Evolutionary conservation across 441 rosid species (phyloP).

Genomic region (Raphanus hybrid): DNA sequence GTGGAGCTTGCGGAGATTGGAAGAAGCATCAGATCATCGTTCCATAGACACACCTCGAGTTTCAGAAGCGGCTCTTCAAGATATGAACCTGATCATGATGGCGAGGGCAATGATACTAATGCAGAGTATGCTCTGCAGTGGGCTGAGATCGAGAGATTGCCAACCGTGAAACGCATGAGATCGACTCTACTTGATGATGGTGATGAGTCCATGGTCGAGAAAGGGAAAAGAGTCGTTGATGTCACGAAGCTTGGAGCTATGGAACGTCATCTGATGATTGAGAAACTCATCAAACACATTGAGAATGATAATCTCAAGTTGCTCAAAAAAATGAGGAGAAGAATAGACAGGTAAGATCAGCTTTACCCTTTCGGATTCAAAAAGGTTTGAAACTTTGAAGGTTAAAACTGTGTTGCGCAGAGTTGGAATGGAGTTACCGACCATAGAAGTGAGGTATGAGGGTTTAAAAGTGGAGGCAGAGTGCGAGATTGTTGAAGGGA

Average conservation of each 20-base stretch:
- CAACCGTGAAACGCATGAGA: slow-evolving; percentile 53
- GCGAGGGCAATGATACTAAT: slow-evolving; percentile 37
- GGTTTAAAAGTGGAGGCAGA: slow-evolving; percentile 52
- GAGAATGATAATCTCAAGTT: slow-evolving; percentile 60
- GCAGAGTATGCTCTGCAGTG: slow-evolving; percentile 51
- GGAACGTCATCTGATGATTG: slow-evolving; percentile 52
- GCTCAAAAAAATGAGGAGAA: slow-evolving; percentile 50
- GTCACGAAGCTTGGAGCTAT: slow-evolving; percentile 51
- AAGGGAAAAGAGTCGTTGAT: slow-evolving; percentile 50
- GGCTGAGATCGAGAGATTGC: slow-evolving; percentile 65
- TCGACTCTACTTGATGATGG: slow-evolving; percentile 46
- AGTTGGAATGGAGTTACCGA: slow-evolving; percentile 56
- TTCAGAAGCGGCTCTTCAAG: slow-evolving; percentile 35
- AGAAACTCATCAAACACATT: slow-evolving; percentile 58
- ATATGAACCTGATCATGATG: slow-evolving; percentile 39
- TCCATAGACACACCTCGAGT: slow-evolving; percentile 44
- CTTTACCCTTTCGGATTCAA: background rate
- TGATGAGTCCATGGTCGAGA: slow-evolving; percentile 26
- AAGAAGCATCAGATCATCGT: slow-evolving; percentile 59
- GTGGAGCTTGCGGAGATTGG: slow-evolving; percentile 55
- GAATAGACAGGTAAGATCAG: slow-evolving; percentile 53
- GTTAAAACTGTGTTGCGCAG: slow-evolving; percentile 40
- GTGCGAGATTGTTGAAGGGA: slow-evolving; percentile 58
- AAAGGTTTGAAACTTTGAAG: background rate
- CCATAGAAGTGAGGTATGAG: slow-evolving; percentile 53